phyloP scores from a whole-genome alignment of 78 protist genomes.

The Speleostelium caveatum region DNA sequence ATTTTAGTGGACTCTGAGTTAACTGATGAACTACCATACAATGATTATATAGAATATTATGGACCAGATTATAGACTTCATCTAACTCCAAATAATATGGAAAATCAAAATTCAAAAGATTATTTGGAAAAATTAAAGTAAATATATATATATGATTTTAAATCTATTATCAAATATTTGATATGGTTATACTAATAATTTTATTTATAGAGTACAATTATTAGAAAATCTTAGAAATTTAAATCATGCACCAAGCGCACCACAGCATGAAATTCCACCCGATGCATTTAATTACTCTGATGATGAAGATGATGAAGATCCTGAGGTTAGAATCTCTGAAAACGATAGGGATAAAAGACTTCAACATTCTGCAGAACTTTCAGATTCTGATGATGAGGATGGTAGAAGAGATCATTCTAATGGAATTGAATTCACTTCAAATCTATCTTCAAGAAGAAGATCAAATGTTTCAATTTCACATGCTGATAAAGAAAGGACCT shows the following conservation, averaged over 20 bases:
- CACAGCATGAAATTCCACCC: conserved; percentile 67
- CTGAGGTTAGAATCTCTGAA: conserved; percentile 36
- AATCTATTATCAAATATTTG: neutral
- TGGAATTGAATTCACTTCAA: conserved; percentile 17
- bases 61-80: conserved; percentile 95
- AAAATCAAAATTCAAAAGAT: conserved; percentile 70
- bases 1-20: conserved; percentile 71
- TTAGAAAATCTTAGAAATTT: conserved; percentile 56
- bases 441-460: conserved; percentile 15
- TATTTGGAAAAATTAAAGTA: conserved; percentile 75
- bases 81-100: conserved; percentile 57
- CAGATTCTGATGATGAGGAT: conserved; percentile 77
- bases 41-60: conserved; percentile 96
- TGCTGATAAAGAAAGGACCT: conserved; percentile 41
- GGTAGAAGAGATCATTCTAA: conserved; percentile 63
- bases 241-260: conserved; percentile 72
- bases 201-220: conserved; percentile 9
- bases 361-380: conserved; percentile 32
- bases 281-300: conserved; percentile 55
- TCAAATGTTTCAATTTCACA: conserved; percentile 50
- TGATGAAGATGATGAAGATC: conserved; percentile 42
- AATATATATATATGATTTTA: neutral
- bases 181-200: neutral
- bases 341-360: conserved; percentile 38
- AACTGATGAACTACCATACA: conserved; percentile 93